A percentile compares a stretch with the other conserved stretches of the same genome.
These are phyloP conservation scores for Corynespora cassiicola DNA, from an alignment of 2,329 filamentous ascomycete species.

Conservation along the genomic window DNA sequence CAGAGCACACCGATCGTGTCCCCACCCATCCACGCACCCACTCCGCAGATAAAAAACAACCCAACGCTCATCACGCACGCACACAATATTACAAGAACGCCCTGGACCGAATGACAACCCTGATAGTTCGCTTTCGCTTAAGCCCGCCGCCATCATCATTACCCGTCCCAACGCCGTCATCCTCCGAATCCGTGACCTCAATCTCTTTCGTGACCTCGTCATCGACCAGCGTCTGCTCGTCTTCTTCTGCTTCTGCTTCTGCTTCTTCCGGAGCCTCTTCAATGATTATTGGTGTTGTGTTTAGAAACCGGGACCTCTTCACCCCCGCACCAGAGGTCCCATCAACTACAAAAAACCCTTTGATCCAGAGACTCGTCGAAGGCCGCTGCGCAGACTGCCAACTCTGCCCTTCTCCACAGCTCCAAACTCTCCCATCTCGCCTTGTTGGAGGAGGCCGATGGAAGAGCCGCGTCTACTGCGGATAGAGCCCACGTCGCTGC, in stretches of 20 bases:
- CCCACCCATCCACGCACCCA: no score
- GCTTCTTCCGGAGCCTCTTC: constrained; percentile 26
- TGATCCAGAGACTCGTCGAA: constrained; percentile 52
- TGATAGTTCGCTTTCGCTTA: constrained; percentile 36
- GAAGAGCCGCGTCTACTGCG: constrained; percentile 52
- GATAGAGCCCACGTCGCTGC: constrained; percentile 52
- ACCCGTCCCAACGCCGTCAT: constrained; percentile 19
- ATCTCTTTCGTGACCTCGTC: constrained; percentile 20
- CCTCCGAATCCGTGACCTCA: constrained; percentile 26
- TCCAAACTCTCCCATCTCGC: constrained; percentile 41
- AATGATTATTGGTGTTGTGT: constrained; percentile 15
- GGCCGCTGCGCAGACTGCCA: constrained; percentile 35
- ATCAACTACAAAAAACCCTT: constrained; percentile 59
- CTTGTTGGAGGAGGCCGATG: constrained; percentile 47
- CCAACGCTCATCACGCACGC: no score
- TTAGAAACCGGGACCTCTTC: constrained; percentile 37
- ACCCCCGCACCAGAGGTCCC: constrained; percentile 37
- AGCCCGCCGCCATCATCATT: constrained; percentile 23
- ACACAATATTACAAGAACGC: constrained; percentile 37
- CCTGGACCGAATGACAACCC: constrained; percentile 41
- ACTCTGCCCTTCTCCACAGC: constrained; percentile 40
- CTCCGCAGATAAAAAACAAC: no score
- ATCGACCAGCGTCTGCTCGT: constrained; percentile 17
- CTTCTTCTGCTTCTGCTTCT: constrained; percentile 1
- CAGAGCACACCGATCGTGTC: no score